phyloP scores from a whole-genome alignment of 768 basidiomycete species.

The Udeniomyces megalosporus region DNA sequence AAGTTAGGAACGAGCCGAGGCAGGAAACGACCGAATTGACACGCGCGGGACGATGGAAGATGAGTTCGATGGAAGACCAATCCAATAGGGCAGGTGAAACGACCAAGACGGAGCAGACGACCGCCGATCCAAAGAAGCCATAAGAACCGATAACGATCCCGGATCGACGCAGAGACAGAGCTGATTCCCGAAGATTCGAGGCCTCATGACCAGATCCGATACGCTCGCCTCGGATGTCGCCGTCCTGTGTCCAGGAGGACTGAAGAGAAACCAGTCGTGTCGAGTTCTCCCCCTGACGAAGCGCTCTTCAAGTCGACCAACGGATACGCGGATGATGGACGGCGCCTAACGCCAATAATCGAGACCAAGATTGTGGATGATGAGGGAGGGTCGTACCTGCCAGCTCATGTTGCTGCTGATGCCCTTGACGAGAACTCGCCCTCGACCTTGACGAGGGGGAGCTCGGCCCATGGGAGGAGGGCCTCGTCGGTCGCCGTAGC shows the following conservation, averaged over 20 bases:
- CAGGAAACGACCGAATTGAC: neutral
- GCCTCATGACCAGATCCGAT: too few relatives aligned
- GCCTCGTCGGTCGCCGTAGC: neutral
- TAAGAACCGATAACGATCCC: too few relatives aligned
- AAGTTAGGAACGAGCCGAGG: neutral
- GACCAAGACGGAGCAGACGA: too few relatives aligned
- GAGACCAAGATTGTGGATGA: neutral
- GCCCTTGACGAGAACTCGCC: slow-evolving; percentile 45
- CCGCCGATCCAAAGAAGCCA: too few relatives aligned
- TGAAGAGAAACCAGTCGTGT: too few relatives aligned
- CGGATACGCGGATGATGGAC: neutral
- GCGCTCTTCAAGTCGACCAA: too few relatives aligned
- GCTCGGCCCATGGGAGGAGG: neutral
- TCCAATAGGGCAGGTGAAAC: too few relatives aligned
- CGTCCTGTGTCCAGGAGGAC: too few relatives aligned
- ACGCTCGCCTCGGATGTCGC: too few relatives aligned
- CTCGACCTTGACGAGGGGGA: slow-evolving; percentile 19
- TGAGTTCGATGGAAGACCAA: neutral
- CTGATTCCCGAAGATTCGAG: too few relatives aligned
- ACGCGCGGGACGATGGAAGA: neutral
- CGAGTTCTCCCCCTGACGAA: too few relatives aligned
- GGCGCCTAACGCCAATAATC: neutral
- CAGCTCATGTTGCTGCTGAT: slow-evolving; percentile 18
- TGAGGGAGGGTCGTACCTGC: slow-evolving; percentile 18
- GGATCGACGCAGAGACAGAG: too few relatives aligned